Evolutionary conservation across 805 yeast genomes (phyloP), one percentile per base, ranked within the genome.

Genomic region (Saccharomycopsis capsularis): DNA sequence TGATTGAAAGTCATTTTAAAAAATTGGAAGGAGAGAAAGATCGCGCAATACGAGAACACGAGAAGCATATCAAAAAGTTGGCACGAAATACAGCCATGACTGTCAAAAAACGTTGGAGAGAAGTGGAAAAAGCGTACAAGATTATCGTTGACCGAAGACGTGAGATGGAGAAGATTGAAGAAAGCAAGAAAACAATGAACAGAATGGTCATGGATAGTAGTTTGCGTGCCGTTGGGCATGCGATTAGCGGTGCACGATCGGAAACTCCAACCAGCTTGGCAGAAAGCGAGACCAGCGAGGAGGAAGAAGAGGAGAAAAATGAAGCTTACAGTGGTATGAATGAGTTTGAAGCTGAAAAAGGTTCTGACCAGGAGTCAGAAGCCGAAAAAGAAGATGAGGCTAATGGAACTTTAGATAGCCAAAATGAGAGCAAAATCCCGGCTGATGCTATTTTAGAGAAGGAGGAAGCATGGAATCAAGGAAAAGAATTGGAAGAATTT

Each of bases 1-100:
- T 88, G 85, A 70, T 93, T 19, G 97, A 91, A 53, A 79, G 74
- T 42, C 90, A 93, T 67, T 91, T 88, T 70, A 85, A 84, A 57
- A 81, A 90, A 62, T 74, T 85, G 43, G 80, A 83, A 0, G 96
- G 95, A 50, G 95, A 95, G 40, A 87, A 85, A 55, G 98, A 91
- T 56, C 76, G 95, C 50, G 77, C 79, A 50, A 74, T 75, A 21
- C 81, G 81, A 55, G 95, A 85, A 50, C 78, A 81, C 57, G 95
- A 89, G 57, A 83, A 78, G 57, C 78, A 79, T 46, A 70, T 84
- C 50, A 70, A 74, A 50, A 77, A 75, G 51, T 63, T 91, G 30
- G 95, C 96, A n/a, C 78, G 87, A 57, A 74, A 81, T 43, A 85
- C 95, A 0, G 84, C 85, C 1, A 82, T 78, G 57, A 88, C 89